phyloP scores from a whole-genome alignment of 192 early-diverging fungal species.

The Chytriomyces confervae region DNA sequence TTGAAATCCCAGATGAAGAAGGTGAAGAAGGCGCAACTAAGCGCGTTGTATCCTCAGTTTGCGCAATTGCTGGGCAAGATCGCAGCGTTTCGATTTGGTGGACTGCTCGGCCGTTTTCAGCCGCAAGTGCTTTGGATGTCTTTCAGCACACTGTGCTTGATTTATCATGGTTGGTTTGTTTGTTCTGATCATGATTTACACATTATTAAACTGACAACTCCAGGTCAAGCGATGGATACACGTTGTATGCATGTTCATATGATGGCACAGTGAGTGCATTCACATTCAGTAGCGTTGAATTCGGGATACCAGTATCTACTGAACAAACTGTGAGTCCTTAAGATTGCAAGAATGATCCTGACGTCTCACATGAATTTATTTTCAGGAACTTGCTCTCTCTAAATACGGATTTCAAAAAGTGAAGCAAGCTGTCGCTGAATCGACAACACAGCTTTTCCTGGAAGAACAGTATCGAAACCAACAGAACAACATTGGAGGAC shows the following conservation, averaged over 20 bases:
- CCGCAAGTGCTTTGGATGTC: slow-evolving; percentile 72
- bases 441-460: slow-evolving; percentile 39
- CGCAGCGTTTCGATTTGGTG: slow-evolving; percentile 86
- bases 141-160: slow-evolving; percentile 89
- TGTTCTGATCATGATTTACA: background rate
- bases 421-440: slow-evolving; percentile 44
- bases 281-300: slow-evolving; percentile 69
- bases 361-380: background rate
- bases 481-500: background rate
- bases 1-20: slow-evolving; percentile 36
- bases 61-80: slow-evolving; percentile 92
- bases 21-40: slow-evolving; percentile 30
- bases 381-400: slow-evolving; percentile 42
- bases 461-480: slow-evolving; percentile 41
- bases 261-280: slow-evolving; percentile 86
- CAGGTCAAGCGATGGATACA: slow-evolving; percentile 75
- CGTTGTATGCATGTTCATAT: slow-evolving; percentile 86
- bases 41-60: slow-evolving; percentile 62
- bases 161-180: slow-evolving; percentile 73
- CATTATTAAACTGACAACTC: slow-evolving; percentile 3
- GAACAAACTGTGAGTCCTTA: slow-evolving; percentile 70
- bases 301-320: slow-evolving; percentile 66
- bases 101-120: slow-evolving; percentile 72
- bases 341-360: background rate
- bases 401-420: slow-evolving; percentile 48